phyloP scores from a whole-genome alignment of 441 rosid genomes.

The Kokia cookei region DNA sequence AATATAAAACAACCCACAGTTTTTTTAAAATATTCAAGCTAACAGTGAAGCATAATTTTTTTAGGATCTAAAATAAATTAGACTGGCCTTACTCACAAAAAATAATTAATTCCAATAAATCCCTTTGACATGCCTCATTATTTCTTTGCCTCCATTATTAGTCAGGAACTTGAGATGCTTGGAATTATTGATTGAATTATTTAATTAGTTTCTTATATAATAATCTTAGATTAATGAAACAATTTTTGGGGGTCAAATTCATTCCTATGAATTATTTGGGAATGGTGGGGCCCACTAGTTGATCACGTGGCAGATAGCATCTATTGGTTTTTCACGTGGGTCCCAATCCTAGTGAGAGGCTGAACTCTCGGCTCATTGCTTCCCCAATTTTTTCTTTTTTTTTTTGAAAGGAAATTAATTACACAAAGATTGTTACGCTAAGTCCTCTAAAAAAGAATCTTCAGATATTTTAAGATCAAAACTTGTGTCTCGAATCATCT shows the following conservation, averaged over 20 bases:
- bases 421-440: too few relatives aligned
- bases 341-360: conserved; percentile 4
- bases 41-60: neutral
- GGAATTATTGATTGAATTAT: conserved; percentile 17
- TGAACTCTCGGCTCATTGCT: neutral
- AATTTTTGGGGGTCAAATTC: neutral
- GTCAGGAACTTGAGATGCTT: conserved; percentile 8
- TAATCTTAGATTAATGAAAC: neutral
- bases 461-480: too few relatives aligned
- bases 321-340: neutral
- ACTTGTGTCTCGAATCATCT: too few relatives aligned
- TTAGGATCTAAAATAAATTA: neutral
- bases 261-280: neutral
- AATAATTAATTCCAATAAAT: neutral
- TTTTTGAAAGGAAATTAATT: too few relatives aligned
- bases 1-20: too few relatives aligned
- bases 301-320: conserved; percentile 34
- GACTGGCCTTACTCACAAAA: neutral
- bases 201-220: neutral
- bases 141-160: conserved; percentile 3
- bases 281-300: conserved; percentile 18
- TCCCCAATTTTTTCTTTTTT: conserved; percentile 1
- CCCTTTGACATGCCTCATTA: conserved; percentile 3
- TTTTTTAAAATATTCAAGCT: neutral
- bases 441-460: too few relatives aligned